phyloP scores from a whole-genome alignment of 2,329 filamentous ascomycete species.

The Pyrenochaeta sp. region DNA sequence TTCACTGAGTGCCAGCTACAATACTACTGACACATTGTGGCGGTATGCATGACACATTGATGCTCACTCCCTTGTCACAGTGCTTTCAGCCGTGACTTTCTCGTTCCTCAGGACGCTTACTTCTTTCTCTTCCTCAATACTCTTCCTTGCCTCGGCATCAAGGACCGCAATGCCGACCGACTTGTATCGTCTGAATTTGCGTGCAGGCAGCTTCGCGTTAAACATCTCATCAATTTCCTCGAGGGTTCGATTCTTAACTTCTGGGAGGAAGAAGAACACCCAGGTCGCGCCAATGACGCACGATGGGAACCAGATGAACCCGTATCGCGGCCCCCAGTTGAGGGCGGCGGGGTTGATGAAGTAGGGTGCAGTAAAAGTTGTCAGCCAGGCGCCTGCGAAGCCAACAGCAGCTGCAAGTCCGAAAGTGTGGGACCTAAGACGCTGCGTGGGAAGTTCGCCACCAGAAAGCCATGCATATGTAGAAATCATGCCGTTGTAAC shows the following conservation, averaged over 20 bases:
- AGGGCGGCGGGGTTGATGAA: constrained; percentile 65
- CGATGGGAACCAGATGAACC: constrained; percentile 63
- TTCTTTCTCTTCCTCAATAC: constrained; percentile 35
- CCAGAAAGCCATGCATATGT: constrained; percentile 67
- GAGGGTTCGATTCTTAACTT: constrained; percentile 62
- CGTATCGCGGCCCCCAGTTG: constrained; percentile 66
- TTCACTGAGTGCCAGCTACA: too few relatives aligned
- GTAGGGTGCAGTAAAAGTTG: constrained; percentile 67
- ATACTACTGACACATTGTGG: too few relatives aligned
- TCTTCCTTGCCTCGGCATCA: constrained; percentile 27
- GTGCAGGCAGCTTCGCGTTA: constrained; percentile 52
- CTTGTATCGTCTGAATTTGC: constrained; percentile 54
- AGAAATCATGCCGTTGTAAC: constrained; percentile 63
- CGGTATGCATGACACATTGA: too few relatives aligned
- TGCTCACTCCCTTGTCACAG: not conserved
- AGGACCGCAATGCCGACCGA: constrained; percentile 29
- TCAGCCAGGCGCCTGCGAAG: constrained; percentile 64
- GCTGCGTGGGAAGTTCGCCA: constrained; percentile 66
- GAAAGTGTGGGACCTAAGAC: constrained; percentile 65
- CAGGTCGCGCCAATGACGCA: constrained; percentile 42
- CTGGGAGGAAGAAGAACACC: constrained; percentile 59
- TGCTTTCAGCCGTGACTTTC: constrained; percentile 15
- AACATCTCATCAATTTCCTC: constrained; percentile 66
- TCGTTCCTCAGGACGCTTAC: constrained; percentile 34
- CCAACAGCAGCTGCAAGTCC: constrained; percentile 62